phyloP scores from a whole-genome alignment of 129 eudicot species.

The Oenanthe sinensis region DNA sequence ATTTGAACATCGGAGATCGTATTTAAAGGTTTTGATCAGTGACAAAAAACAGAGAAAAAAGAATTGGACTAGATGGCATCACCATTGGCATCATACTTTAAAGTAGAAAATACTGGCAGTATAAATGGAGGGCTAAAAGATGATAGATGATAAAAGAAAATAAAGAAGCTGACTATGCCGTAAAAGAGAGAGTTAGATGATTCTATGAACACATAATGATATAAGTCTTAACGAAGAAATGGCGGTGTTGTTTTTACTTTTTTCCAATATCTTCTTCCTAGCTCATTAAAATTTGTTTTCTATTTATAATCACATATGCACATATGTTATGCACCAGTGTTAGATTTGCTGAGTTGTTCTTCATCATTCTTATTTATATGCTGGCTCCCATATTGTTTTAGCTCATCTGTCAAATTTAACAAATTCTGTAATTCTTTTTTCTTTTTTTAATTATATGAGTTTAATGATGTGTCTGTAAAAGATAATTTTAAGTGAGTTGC shows the following conservation, averaged over 20 bases:
- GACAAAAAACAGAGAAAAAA: neutral
- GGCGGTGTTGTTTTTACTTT: neutral
- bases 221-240: neutral
- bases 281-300: neutral
- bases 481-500: neutral
- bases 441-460: neutral
- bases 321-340: neutral
- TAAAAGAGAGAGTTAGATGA: neutral
- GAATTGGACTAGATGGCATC: neutral
- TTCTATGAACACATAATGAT: neutral
- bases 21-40: neutral
- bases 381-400: neutral
- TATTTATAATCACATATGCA: neutral
- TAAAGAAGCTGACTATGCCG: neutral
- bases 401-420: neutral
- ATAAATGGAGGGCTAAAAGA: neutral
- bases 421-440: neutral
- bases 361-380: neutral
- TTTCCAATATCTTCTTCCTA: neutral
- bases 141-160: neutral
- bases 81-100: neutral
- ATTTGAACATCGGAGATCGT: neutral
- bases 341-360: neutral
- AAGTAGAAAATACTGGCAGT: neutral
- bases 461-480: neutral